phyloP scores from a whole-genome alignment of 345 rosid species.

The Sisymbrium altissimum region DNA sequence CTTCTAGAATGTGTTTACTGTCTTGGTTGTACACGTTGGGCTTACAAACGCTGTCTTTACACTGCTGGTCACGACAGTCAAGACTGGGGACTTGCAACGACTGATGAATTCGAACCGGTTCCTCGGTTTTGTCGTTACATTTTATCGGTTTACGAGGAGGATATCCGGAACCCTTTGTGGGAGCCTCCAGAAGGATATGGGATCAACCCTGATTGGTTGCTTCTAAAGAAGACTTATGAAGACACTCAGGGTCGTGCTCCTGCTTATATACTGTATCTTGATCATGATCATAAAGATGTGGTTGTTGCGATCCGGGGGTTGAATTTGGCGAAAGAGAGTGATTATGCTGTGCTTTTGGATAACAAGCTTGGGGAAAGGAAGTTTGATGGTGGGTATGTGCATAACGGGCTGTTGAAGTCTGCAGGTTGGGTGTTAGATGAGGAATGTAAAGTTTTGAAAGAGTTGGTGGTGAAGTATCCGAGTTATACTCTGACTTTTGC shows the following conservation, averaged over 20 bases:
- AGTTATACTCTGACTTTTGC: constrained; percentile 79
- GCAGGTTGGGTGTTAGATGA: constrained; percentile 80
- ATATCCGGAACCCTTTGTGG: constrained; percentile 75
- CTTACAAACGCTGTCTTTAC: constrained; percentile 89
- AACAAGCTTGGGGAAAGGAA: constrained; percentile 77
- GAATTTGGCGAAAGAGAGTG: constrained; percentile 89
- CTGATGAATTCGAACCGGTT: constrained; percentile 82
- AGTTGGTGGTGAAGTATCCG: constrained; percentile 59
- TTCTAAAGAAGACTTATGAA: constrained; percentile 58
- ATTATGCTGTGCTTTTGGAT: constrained; percentile 77
- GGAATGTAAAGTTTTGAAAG: constrained; percentile 69
- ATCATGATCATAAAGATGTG: constrained; percentile 68
- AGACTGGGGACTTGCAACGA: constrained; percentile 83
- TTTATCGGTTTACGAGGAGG: constrained; percentile 88
- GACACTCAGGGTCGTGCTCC: constrained; percentile 84
- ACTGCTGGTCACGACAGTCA: constrained; percentile 88
- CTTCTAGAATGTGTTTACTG: constrained; percentile 92
- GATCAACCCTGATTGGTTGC: constrained; percentile 66
- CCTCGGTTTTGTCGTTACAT: constrained; percentile 90
- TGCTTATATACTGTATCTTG: constrained; percentile 71
- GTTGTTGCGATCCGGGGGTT: constrained; percentile 82
- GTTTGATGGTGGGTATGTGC: constrained; percentile 92
- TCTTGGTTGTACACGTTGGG: constrained; percentile 97
- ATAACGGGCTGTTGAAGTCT: constrained; percentile 87
- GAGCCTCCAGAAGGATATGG: constrained; percentile 91